Conservation (phyloP, 345 rosid species). For the Camelina hispida region DNA sequence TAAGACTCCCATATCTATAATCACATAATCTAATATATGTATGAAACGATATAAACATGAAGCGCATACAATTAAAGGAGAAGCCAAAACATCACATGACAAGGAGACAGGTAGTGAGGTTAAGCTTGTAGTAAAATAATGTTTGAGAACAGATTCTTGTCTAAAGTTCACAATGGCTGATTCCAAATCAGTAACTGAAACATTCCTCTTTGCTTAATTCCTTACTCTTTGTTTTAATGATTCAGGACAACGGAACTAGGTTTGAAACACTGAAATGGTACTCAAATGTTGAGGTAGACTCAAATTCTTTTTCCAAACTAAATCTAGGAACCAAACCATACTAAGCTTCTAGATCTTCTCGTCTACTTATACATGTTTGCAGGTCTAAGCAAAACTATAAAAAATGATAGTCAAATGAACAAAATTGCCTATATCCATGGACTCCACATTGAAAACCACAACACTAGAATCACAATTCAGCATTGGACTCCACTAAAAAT, state of each 20-base stretch:
- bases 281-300: not conserved
- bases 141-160: not conserved
- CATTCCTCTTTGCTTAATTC: not conserved
- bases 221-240: not conserved
- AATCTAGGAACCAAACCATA: not conserved
- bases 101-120: not conserved
- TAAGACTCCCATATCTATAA: not conserved
- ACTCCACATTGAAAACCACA: slow-evolving; percentile 1
- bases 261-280: not conserved
- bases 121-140: not conserved
- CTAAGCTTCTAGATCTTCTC: slow-evolving; percentile 5
- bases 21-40: slow-evolving; percentile 1
- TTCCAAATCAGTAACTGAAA: not conserved
- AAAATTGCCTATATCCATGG: not conserved
- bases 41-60: too few species aligned
- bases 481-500: not conserved
- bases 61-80: not conserved
- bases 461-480: slow-evolving; percentile 5
- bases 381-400: not conserved
- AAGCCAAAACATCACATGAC: too few species aligned
- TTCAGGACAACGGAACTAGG: not conserved
- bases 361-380: not conserved
- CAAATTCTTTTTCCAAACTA: not conserved
- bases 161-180: not conserved
- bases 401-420: not conserved